These are phyloP conservation scores for Breynia disticha DNA, from an alignment of 441 rosid species.

Conservation along the genomic window DNA sequence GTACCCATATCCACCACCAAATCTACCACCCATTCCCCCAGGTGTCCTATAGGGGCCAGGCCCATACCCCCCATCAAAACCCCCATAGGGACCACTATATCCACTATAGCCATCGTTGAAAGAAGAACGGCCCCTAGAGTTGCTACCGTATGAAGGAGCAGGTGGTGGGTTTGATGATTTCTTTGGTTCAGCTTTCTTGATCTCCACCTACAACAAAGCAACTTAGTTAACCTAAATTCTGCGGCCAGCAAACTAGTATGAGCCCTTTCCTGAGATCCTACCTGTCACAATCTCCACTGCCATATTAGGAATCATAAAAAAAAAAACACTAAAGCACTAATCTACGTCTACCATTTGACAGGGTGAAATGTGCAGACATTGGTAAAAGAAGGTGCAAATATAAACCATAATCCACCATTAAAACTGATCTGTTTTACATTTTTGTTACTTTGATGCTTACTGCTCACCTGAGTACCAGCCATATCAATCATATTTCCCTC, in stretches of 20 bases:
- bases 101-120: slow-evolving; percentile 64
- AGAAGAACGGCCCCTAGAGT: slow-evolving; percentile 80
- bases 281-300: slow-evolving; percentile 34
- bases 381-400: slow-evolving; percentile 4
- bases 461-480: slow-evolving; percentile 84
- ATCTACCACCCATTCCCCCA: slow-evolving; percentile 63
- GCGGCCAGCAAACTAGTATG: slow-evolving; percentile 38
- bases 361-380: not conserved
- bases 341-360: not conserved
- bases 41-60: slow-evolving; percentile 72
- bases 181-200: slow-evolving; percentile 99
- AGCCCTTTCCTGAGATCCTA: slow-evolving; percentile 31
- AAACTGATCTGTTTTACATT: slow-evolving; percentile 13
- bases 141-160: slow-evolving; percentile 66
- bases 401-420: slow-evolving; percentile 2
- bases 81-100: slow-evolving; percentile 56
- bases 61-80: slow-evolving; percentile 71
- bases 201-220: slow-evolving; percentile 99
- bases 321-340: slow-evolving; percentile 7
- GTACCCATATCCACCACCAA: slow-evolving; percentile 59
- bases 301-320: slow-evolving; percentile 13
- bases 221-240: slow-evolving; percentile 79
- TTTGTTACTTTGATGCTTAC: slow-evolving; percentile 16
- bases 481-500: slow-evolving; percentile 88
- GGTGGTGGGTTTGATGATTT: slow-evolving; percentile 88